These are phyloP conservation scores for Nakazawaea ambrosiae DNA, from an alignment of 805 yeast species.

Conservation along the genomic window DNA sequence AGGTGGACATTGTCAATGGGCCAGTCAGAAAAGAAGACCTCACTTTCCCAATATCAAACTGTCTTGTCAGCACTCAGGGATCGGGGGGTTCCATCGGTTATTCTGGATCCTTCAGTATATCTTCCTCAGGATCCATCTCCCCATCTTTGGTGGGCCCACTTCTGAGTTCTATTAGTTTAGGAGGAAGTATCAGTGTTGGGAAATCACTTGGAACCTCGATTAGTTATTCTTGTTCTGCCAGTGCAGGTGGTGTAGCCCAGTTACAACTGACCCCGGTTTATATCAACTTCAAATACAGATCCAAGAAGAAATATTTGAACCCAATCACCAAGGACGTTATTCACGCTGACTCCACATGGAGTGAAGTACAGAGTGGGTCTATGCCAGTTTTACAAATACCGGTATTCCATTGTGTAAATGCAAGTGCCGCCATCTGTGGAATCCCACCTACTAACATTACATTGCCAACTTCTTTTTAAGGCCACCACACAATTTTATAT, in stretches of 20 bases:
- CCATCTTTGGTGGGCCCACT: conserved; percentile 4
- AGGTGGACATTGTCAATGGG: conserved; percentile 1
- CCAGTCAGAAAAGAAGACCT: not conserved
- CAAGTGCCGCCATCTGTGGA: conserved; percentile 5
- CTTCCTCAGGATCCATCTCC: not conserved
- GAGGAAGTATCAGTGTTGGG: not conserved
- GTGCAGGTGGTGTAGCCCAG: conserved; percentile 8
- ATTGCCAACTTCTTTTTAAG: conserved; percentile 1
- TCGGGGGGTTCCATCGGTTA: conserved; percentile 10
- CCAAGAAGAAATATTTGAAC: not conserved
- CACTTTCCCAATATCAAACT: conserved; percentile 7
- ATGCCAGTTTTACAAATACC: conserved; percentile 6
- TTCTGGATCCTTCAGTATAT: conserved; percentile 2
- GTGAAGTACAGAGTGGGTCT: conserved; percentile 6
- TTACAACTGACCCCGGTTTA: conserved; percentile 5
- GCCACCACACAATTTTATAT: too few relatives aligned
- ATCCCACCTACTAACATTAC: conserved; percentile 6
- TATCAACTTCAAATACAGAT: conserved; percentile 2
- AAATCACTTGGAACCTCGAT: not conserved
- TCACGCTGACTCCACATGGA: not conserved
- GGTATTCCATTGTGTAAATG: conserved; percentile 8
- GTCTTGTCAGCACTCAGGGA: conserved; percentile 5
- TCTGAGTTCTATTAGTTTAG: not conserved
- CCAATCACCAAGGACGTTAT: not conserved
- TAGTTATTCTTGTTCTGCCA: conserved; percentile 6